These are phyloP conservation scores for Ceratobasidium papillatum DNA, from an alignment of 1,284 basidiomycete genomes.

Conservation along the genomic window DNA sequence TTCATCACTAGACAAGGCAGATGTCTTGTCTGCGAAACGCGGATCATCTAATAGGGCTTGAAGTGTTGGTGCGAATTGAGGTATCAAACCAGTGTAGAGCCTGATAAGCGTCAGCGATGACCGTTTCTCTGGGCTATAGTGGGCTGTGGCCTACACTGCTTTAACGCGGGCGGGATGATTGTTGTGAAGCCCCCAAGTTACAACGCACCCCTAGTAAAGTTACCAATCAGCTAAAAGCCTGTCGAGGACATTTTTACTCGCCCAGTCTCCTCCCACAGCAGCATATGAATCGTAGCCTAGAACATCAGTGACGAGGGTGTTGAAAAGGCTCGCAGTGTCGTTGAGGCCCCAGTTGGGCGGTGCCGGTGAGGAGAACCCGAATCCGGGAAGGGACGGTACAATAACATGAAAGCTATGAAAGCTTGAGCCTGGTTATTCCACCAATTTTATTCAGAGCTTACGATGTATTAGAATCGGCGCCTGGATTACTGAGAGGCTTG, in stretches of 20 bases:
- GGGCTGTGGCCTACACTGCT: no score
- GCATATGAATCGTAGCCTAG: conserved; percentile 39
- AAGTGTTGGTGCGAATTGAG: conserved; percentile 2
- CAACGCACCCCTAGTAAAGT: conserved; percentile 31
- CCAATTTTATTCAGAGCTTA: neutral
- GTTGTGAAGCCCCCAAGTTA: conserved; percentile 40
- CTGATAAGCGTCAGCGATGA: neutral
- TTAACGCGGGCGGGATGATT: neutral
- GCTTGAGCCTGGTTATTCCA: neutral
- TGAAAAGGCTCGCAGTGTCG: conserved; percentile 38
- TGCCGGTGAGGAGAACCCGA: conserved; percentile 39
- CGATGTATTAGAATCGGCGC: conserved; percentile 15
- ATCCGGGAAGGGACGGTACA: conserved; percentile 43
- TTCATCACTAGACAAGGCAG: neutral
- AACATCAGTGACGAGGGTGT: conserved; percentile 39
- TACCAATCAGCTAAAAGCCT: neutral
- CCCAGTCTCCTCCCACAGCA: conserved; percentile 42
- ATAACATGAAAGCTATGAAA: conserved; percentile 41
- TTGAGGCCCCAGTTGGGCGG: conserved; percentile 36
- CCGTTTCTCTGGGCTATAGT: neutral
- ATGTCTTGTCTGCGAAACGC: conserved; percentile 17
- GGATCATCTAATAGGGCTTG: conserved; percentile 5
- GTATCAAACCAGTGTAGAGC: conserved; percentile 37
- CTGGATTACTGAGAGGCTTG: conserved; percentile 14
- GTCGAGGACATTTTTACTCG: neutral